These are phyloP conservation scores for Pseudonectria foliicola DNA, from an alignment of 2,329 filamentous ascomycete genomes.

Conservation along the genomic window DNA sequence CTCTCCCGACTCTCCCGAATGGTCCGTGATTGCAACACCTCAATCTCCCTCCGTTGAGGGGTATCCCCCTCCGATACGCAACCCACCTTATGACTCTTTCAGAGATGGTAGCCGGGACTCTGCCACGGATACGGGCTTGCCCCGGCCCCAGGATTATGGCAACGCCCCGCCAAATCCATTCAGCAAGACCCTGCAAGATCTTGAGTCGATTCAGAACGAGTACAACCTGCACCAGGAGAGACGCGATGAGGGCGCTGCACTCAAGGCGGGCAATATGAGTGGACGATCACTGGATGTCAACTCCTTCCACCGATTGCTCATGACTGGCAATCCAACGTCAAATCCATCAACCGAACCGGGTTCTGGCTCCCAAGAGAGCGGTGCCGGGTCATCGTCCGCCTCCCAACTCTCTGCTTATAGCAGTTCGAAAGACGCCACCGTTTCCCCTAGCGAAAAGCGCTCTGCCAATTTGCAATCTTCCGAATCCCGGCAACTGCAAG, in stretches of 20 bases:
- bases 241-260: conserved; percentile 23
- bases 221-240: conserved; percentile 25
- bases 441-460: conserved; percentile 9
- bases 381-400: conserved; percentile 11
- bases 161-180: conserved; percentile 38
- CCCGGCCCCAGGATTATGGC: conserved; percentile 14
- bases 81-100: conserved; percentile 28
- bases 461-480: conserved; percentile 16
- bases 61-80: conserved; percentile 15
- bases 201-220: conserved; percentile 33
- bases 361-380: conserved; percentile 3
- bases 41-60: conserved; percentile 22
- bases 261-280: conserved; percentile 25
- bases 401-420: conserved; percentile 12
- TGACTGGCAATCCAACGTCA: conserved; percentile 58
- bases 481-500: conserved; percentile 13
- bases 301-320: conserved; percentile 66
- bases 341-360: conserved; percentile 8
- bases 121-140: conserved; percentile 16
- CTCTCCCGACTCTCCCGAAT: conserved; percentile 44
- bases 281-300: conserved; percentile 62
- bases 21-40: conserved; percentile 25
- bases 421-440: conserved; percentile 5
- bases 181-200: conserved; percentile 46
- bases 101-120: conserved; percentile 24